A percentile compares a stretch with the other conserved stretches of the same genome.
Conservation (phyloP, 768 basidiomycete species). For the Boletellus sp. region DNA sequence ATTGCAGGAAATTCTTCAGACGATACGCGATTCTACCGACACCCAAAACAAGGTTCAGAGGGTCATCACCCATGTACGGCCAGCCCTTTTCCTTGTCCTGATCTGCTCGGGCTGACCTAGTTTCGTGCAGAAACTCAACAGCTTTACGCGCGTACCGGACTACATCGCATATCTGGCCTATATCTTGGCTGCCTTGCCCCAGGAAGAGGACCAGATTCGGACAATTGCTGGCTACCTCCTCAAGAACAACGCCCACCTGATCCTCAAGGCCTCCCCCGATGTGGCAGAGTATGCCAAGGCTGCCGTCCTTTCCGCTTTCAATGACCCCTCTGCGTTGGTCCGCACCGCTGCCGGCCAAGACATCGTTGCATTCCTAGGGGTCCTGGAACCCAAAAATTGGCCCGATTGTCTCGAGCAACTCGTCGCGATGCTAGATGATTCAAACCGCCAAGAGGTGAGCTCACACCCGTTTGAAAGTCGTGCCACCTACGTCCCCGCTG, state of each 20-base stretch:
- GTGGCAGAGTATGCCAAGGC: slow-evolving; percentile 72
- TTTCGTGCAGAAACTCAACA: slow-evolving; percentile 71
- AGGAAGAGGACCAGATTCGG: slow-evolving; percentile 89
- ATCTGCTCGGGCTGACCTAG: slow-evolving; percentile 19
- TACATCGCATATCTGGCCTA: slow-evolving; percentile 96
- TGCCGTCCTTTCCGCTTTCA: slow-evolving; percentile 77
- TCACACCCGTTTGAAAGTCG: neutral
- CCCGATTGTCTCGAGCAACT: slow-evolving; percentile 89
- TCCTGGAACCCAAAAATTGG: slow-evolving; percentile 90
- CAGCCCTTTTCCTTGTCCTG: slow-evolving; percentile 15
- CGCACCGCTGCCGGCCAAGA: slow-evolving; percentile 93
- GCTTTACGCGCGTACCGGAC: slow-evolving; percentile 83
- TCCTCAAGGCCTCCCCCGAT: slow-evolving; percentile 61
- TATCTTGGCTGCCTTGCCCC: slow-evolving; percentile 75
- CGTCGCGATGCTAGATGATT: slow-evolving; percentile 76
- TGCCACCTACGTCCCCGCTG: neutral
- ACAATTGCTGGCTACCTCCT: slow-evolving; percentile 95
- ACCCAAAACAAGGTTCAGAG: slow-evolving; percentile 70
- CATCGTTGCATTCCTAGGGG: slow-evolving; percentile 84
- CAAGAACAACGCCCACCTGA: slow-evolving; percentile 89
- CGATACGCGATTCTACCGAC: slow-evolving; percentile 88
- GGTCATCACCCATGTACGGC: slow-evolving; percentile 74
- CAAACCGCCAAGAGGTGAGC: slow-evolving; percentile 81
- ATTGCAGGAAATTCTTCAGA: slow-evolving; percentile 87
- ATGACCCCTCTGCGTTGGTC: slow-evolving; percentile 79